phyloP scores from a whole-genome alignment of 2,329 filamentous ascomycete genomes.

The Phialemonium atrogriseum region DNA sequence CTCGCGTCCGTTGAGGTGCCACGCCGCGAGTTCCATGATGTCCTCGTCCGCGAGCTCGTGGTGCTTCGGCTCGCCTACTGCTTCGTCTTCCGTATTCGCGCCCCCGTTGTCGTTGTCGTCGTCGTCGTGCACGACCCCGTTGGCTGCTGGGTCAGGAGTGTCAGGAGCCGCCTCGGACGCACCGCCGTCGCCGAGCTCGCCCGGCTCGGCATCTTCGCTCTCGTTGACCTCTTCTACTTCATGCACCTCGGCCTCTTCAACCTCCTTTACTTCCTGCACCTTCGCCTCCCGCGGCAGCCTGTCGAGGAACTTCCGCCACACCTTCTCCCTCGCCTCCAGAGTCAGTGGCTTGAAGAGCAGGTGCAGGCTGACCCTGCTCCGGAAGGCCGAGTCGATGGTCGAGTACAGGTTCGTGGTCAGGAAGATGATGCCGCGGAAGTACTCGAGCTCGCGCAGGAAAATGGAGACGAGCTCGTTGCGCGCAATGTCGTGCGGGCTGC shows the following conservation, averaged over 20 bases:
- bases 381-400: slow-evolving; percentile 35
- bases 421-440: slow-evolving; percentile 36
- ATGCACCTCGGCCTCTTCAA: no score
- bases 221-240: no score
- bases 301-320: slow-evolving; percentile 39
- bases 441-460: slow-evolving; percentile 37
- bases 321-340: slow-evolving; percentile 25
- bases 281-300: no score
- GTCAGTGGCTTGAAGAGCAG: slow-evolving; percentile 33
- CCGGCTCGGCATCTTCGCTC: no score
- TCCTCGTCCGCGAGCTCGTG: slow-evolving; percentile 24
- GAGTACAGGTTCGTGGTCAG: slow-evolving; percentile 33
- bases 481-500: slow-evolving; percentile 34
- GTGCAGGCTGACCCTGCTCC: slow-evolving; percentile 37
- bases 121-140: no score
- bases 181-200: no score
- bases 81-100: no score
- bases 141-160: no score
- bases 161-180: no score
- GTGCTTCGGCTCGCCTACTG: no score
- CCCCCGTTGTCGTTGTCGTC: no score
- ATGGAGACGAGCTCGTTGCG: slow-evolving; percentile 41
- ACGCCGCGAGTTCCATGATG: slow-evolving; percentile 27
- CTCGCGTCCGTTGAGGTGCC: slow-evolving; percentile 35
- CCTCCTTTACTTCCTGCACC: no score